Base-by-base conservation (phyloP, 2,329 filamentous ascomycete species). In the Hypoxylon sp. region DNA sequence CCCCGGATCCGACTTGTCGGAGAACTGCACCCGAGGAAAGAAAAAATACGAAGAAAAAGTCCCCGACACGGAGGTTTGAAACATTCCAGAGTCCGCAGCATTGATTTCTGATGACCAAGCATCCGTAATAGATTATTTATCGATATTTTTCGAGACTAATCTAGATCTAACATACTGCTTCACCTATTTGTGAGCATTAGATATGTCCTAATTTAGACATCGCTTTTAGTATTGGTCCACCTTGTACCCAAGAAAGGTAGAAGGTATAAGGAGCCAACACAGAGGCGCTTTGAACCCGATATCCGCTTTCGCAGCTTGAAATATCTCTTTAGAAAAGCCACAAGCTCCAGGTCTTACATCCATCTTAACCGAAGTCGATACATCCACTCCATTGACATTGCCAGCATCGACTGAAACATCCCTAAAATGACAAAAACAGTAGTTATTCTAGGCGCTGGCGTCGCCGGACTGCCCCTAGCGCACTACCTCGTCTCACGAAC, bases 391-490 rank as follows among this genome's bases (percentile, higher is more conserved):
- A 10, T 17, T 22, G 11, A 7, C 20, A 20, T 44, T n/a, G 8
- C 13, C 14, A 10, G 14, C 5, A 22, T 44, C 17, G n/a, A 44
- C 40, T 20, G 40, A 40, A 40, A n/a, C 40, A 1, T 2, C 40
- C 7, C 40, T 20, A 44, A 22, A 20, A 77, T 76, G 73, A 66
- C 74, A 2, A 76, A 73, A 66, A 83, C 81, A 33, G 80, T 88
- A 56, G 82, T 88, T 44, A 78, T 88, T 56, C 80, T 88, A 3
- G 86, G 86, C 35, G 84, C 83, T 35, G 83, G 84, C 75, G 75
- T 81, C 44, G 79, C 82, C 42, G 85, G 85, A 66, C 72, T 86
- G 51, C 82, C 83, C 17, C 71, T 85, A 37, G 82, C 85, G 53
- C 86, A 87, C 75, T 83, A 86, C 73, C 81, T 86, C 31, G 81